phyloP scores from a whole-genome alignment of 257 asterid species.

The Mentha longifolia region DNA sequence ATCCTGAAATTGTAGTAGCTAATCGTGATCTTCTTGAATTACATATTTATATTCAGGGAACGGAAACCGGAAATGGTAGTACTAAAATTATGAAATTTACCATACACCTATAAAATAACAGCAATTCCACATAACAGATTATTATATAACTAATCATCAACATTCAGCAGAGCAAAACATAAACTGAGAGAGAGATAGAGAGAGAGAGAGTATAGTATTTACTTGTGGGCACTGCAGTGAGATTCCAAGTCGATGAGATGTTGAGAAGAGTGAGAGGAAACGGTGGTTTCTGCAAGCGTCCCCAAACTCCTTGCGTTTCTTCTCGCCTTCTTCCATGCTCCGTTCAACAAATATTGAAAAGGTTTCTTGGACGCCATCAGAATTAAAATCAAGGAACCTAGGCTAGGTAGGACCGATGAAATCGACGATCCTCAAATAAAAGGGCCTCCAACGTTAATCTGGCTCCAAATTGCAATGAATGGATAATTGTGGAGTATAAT shows the following conservation, averaged over 20 bases:
- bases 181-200: background rate
- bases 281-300: conserved; percentile 56
- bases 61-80: background rate
- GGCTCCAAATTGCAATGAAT: background rate
- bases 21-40: background rate
- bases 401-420: background rate
- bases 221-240: conserved; percentile 90
- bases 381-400: background rate
- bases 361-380: conserved; percentile 59
- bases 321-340: conserved; percentile 47
- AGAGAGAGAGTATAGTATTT: conserved; percentile 17
- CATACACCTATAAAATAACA: background rate
- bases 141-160: background rate
- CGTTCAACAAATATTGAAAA: conserved; percentile 40
- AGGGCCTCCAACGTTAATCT: background rate
- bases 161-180: background rate
- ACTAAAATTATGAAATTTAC: too few species aligned
- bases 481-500: background rate
- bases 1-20: background rate
- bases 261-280: conserved; percentile 53
- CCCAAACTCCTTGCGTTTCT: conserved; percentile 47
- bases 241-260: conserved; percentile 74
- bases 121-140: background rate
- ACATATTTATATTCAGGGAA: background rate
- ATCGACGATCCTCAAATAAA: background rate